Conservation (phyloP, 768 basidiomycete species). For the Pleurotus ostreatus region DNA sequence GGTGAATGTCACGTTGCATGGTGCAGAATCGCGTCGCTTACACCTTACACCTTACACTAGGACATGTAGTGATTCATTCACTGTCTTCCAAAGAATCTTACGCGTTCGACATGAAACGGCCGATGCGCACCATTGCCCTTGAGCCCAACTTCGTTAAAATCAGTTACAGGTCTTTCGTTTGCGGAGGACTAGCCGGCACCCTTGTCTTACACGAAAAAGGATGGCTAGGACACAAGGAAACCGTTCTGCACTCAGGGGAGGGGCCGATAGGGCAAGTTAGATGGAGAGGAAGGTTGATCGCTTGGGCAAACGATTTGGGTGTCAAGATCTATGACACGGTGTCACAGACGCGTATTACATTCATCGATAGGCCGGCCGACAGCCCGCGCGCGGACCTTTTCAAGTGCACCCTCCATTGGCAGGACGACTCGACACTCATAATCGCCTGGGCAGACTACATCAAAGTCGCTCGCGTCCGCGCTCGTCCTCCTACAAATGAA, state of each 20-base stretch:
- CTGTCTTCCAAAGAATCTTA: conserved; percentile 76
- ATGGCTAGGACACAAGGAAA: conserved; percentile 95
- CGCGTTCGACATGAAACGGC: conserved; percentile 86
- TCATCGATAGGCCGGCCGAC: conserved; percentile 76
- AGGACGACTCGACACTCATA: conserved; percentile 85
- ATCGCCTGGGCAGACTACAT: conserved; percentile 94
- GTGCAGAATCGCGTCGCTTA: conserved; percentile 5
- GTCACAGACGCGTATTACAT: conserved; percentile 75
- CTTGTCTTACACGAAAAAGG: conserved; percentile 87
- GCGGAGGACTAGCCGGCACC: conserved; percentile 87
- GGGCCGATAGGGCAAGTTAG: conserved; percentile 92
- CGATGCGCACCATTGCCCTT: conserved; percentile 84
- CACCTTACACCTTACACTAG: conserved; percentile 37
- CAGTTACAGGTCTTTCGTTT: conserved; percentile 75
- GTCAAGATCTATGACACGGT: conserved; percentile 89
- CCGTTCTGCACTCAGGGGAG: conserved; percentile 74
- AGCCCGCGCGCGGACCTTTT: conserved; percentile 93
- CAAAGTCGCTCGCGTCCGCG: conserved; percentile 80
- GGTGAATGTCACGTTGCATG: conserved; percentile 44
- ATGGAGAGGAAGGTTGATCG: conserved; percentile 85
- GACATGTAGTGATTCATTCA: conserved; percentile 88
- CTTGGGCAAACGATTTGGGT: conserved; percentile 95
- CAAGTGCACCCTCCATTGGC: conserved; percentile 90
- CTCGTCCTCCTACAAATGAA: conserved; percentile 44
- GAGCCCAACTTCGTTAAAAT: conserved; percentile 88